Evolutionary conservation across 2,329 filamentous ascomycete species (phyloP).

Genomic region (Sporothrix inflata): DNA sequence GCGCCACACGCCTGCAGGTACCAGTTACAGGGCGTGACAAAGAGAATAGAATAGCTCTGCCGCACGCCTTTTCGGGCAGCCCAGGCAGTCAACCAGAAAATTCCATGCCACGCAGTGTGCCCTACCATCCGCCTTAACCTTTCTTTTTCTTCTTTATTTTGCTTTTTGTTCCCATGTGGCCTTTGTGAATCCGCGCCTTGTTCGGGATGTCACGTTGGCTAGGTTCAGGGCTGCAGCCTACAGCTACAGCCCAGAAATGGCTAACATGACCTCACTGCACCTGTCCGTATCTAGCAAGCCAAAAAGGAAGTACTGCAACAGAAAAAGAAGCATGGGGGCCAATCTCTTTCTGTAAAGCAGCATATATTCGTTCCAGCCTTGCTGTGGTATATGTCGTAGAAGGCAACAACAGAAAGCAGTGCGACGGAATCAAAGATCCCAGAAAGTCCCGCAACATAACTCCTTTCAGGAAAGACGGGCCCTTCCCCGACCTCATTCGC

Average conservation of each 20-base stretch:
- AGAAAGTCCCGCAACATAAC: not conserved
- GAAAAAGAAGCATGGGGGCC: not conserved
- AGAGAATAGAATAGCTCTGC: not conserved
- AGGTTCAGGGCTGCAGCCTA: not conserved
- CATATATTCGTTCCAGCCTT: constrained; percentile 2
- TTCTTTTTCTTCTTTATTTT: not conserved
- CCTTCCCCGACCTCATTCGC: not conserved
- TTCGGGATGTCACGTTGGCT: constrained; percentile 12
- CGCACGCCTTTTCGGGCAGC: not conserved
- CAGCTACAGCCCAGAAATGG: not conserved
- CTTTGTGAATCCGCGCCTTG: not conserved
- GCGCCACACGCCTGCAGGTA: not conserved
- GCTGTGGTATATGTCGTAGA: not conserved
- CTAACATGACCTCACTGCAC: not conserved
- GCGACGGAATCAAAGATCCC: not conserved
- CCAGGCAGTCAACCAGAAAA: too few species aligned
- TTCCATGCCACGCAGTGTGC: too few species aligned
- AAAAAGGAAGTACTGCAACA: not conserved
- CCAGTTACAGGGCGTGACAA: not conserved
- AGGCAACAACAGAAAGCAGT: not conserved
- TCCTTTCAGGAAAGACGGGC: constrained; percentile 21
- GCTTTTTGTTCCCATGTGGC: constrained; percentile 4
- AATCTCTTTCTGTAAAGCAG: not conserved
- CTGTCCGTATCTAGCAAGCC: not conserved
- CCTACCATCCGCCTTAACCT: not conserved